phyloP scores from a whole-genome alignment of 2,329 filamentous ascomycete genomes.

The Penicillium sp. region DNA sequence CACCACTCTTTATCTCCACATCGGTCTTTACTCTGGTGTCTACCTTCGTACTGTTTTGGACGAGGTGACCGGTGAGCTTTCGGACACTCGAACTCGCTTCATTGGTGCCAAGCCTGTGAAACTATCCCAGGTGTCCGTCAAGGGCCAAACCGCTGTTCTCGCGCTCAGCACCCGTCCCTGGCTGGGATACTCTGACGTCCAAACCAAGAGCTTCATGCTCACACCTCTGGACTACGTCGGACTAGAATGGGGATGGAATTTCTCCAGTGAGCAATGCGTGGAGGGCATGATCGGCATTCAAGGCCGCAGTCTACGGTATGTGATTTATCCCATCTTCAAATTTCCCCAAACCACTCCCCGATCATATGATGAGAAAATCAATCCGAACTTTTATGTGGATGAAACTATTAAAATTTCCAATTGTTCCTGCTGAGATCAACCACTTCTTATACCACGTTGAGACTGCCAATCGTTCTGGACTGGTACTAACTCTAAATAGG shows the following conservation, averaged over 20 bases:
- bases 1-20: conserved; percentile 84
- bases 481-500: conserved; percentile 36
- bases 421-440: conserved; percentile 86
- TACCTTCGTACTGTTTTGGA: conserved; percentile 92
- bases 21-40: conserved; percentile 88
- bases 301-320: conserved; percentile 75
- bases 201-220: conserved; percentile 79
- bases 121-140: conserved; percentile 81
- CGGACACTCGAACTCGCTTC: conserved; percentile 89
- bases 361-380: conserved; percentile 41
- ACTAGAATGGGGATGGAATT: conserved; percentile 91
- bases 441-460: background rate
- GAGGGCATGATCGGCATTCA: conserved; percentile 93
- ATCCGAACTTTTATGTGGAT: conserved; percentile 39
- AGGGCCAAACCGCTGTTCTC: conserved; percentile 74
- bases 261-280: conserved; percentile 85
- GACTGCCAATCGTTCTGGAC: background rate
- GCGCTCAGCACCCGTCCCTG: conserved; percentile 89
- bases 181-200: conserved; percentile 84
- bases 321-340: conserved; percentile 22
- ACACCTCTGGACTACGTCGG: conserved; percentile 82
- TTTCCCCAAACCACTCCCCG: conserved; percentile 18
- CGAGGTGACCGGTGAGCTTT: conserved; percentile 88
- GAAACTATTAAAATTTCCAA: conserved; percentile 52
- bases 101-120: conserved; percentile 82